These are phyloP conservation scores for Pyrenula aspistea DNA, from an alignment of 495 filamentous ascomycete genomes.

Conservation along the genomic window DNA sequence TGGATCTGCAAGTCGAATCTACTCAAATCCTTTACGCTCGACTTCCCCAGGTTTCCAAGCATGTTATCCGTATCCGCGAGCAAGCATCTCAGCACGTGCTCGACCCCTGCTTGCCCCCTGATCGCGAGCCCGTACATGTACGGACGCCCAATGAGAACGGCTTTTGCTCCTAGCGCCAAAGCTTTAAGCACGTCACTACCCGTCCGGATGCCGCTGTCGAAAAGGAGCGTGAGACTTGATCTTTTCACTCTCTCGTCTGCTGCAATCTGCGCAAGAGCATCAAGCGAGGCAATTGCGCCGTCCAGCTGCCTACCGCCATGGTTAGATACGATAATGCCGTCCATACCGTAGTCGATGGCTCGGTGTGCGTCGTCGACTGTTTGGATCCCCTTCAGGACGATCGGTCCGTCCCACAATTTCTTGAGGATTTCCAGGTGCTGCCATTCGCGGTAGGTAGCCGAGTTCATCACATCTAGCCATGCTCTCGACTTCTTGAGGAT, in stretches of 20 bases:
- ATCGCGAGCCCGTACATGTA: constrained; percentile 63
- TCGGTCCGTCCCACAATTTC: constrained; percentile 26
- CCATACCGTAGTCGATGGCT: constrained; percentile 39
- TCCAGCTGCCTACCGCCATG: constrained; percentile 54
- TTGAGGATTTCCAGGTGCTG: constrained; percentile 25
- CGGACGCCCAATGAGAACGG: constrained; percentile 75
- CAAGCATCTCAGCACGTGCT: constrained; percentile 53
- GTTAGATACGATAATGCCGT: constrained; percentile 45
- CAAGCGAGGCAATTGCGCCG: constrained; percentile 47
- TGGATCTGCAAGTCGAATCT: neutral
- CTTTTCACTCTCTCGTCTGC: constrained; percentile 47
- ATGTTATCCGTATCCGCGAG: constrained; percentile 32
- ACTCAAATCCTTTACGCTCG: neutral
- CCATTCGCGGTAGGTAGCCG: constrained; percentile 32
- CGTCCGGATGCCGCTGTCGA: constrained; percentile 74
- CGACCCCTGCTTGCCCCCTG: constrained; percentile 27
- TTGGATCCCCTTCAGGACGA: constrained; percentile 57
- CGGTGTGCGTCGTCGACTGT: constrained; percentile 35
- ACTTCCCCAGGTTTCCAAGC: neutral
- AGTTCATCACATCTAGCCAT: neutral
- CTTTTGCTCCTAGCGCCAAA: constrained; percentile 70
- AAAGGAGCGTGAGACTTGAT: constrained; percentile 46
- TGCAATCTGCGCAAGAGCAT: constrained; percentile 46
- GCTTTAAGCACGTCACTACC: constrained; percentile 87
- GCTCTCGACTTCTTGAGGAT: neutral